Base-by-base conservation (phyloP, 305 asterid genomes). In the Rubia tinctorum region DNA sequence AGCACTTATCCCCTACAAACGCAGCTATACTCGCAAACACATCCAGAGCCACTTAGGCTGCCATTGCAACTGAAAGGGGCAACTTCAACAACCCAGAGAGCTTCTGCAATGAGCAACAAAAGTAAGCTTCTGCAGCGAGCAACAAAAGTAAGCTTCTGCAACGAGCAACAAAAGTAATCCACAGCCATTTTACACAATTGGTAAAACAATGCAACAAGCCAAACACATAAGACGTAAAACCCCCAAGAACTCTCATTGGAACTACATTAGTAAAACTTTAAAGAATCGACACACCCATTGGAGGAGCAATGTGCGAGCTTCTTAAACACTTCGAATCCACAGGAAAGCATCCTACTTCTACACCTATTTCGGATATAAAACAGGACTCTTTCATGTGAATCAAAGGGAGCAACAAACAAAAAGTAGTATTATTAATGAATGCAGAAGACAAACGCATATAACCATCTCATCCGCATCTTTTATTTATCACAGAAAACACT, bases 181-280 rank as follows among this genome's bases (percentile, higher is more conserved):
- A 98, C 96, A n/a, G 97, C 98, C 42, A 98, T 95, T 81, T 92
- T 92, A 18, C 99, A 98, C 83, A 95, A 77, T 17, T 92, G 90
- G 84, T 95, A 95, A 80, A 95, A 95, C 82, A 92, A 78, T 9
- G 93, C 94, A 72, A 87, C 87, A 51, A 95, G 96, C 98, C 97
- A 95, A 77, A 91, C 72, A 64, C 80, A 91, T 64, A 89, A 81
- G 27, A 86, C 82, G 74, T 88, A 42, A 80, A 80, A 89, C 0
- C 90, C 82, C 96, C 91, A 90, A 7, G 90, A 77, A 51, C 95
- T 88, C 56, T 79, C 92, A 43, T 78, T 76, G 84, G 96, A 95
- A 80, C 70, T 71, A 73, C 99, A 92, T 45, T 88, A 92, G 81
- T 86, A 92, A 80, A 95, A 89, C 77, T 76, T 79, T 5, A 88